Conservation (phyloP, 2,329 filamentous ascomycete genomes). For the Penicillium polonicum region DNA sequence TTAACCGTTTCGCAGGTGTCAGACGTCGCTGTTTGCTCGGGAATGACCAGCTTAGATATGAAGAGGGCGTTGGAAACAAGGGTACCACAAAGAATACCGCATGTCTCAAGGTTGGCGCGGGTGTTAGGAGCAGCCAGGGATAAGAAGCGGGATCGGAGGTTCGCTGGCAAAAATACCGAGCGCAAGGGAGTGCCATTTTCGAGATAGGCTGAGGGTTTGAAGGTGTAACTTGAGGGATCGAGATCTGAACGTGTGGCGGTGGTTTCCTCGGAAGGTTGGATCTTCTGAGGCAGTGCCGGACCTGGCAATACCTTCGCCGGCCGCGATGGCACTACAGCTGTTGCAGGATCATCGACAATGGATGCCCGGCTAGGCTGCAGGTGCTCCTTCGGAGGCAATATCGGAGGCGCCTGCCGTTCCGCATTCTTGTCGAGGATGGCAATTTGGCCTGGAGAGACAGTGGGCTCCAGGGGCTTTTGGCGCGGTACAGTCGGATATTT, state of each 20-base stretch:
- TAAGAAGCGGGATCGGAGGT: slow-evolving; percentile 73
- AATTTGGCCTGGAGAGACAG: slow-evolving; percentile 20
- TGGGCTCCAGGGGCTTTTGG: slow-evolving; percentile 30
- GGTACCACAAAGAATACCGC: slow-evolving; percentile 88
- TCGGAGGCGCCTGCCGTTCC: slow-evolving; percentile 31
- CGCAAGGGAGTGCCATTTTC: slow-evolving; percentile 86
- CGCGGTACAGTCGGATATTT: slow-evolving; percentile 47
- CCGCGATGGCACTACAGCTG: slow-evolving; percentile 18
- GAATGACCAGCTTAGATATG: slow-evolving; percentile 82
- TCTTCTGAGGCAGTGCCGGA: slow-evolving; percentile 29
- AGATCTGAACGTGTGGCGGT: slow-evolving; percentile 27
- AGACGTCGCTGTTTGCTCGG: slow-evolving; percentile 82
- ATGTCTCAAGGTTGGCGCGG: slow-evolving; percentile 80
- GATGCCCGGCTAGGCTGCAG: slow-evolving; percentile 15
- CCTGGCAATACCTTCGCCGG: slow-evolving; percentile 28
- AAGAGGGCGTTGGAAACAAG: slow-evolving; percentile 92
- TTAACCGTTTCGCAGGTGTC: slow-evolving; percentile 96
- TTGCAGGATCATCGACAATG: slow-evolving; percentile 16
- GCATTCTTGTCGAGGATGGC: slow-evolving; percentile 16
- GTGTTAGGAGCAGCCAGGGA: slow-evolving; percentile 75
- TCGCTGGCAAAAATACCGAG: slow-evolving; percentile 79
- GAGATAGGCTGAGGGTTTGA: slow-evolving; percentile 80
- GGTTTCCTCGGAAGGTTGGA: slow-evolving; percentile 13
- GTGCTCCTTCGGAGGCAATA: slow-evolving; percentile 42
- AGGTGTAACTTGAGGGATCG: slow-evolving; percentile 63